phyloP scores from a whole-genome alignment of 768 basidiomycete genomes.

The Tylopilus felleus region DNA sequence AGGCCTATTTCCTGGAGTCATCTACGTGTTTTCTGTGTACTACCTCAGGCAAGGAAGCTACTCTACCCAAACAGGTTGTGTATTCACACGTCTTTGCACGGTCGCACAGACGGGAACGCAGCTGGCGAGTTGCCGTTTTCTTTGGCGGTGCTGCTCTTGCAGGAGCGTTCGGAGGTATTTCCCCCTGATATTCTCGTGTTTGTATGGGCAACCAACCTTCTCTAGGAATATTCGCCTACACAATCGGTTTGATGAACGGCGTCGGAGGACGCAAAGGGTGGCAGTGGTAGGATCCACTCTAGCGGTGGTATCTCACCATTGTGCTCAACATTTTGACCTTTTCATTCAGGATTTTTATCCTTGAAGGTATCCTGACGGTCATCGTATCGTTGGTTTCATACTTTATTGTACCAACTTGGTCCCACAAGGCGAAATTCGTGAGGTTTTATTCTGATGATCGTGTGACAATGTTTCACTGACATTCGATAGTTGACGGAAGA shows the following conservation, averaged over 20 bases:
- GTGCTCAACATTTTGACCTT: background rate
- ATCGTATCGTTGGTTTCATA: constrained; percentile 46
- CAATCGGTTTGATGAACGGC: constrained; percentile 58
- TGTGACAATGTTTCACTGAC: background rate
- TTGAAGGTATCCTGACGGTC: constrained; percentile 53
- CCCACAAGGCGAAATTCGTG: constrained; percentile 53
- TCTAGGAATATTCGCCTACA: constrained; percentile 54
- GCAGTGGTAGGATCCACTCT: constrained; percentile 43
- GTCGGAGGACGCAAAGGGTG: constrained; percentile 58
- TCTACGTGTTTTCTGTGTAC: constrained; percentile 58
- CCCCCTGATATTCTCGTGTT: too few relatives aligned
- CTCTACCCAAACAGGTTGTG: background rate
- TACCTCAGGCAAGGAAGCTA: constrained; percentile 40
- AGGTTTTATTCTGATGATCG: constrained; percentile 13
- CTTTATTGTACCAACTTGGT: constrained; percentile 58
- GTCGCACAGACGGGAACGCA: constrained; percentile 46
- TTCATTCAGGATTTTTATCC: constrained; percentile 50
- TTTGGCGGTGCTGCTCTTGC: constrained; percentile 46
- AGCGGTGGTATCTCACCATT: background rate
- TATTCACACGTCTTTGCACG: background rate
- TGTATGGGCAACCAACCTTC: too few relatives aligned
- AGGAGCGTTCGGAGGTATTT: too few relatives aligned
- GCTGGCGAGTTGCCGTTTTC: constrained; percentile 60
- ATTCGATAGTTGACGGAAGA: constrained; percentile 45
- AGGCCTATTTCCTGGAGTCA: constrained; percentile 56